A percentile compares a stretch with the other conserved stretches of the same genome.
These are phyloP conservation scores for Nannochloris sp. DNA, from an alignment of 139 green algal species.

Conservation along the genomic window DNA sequence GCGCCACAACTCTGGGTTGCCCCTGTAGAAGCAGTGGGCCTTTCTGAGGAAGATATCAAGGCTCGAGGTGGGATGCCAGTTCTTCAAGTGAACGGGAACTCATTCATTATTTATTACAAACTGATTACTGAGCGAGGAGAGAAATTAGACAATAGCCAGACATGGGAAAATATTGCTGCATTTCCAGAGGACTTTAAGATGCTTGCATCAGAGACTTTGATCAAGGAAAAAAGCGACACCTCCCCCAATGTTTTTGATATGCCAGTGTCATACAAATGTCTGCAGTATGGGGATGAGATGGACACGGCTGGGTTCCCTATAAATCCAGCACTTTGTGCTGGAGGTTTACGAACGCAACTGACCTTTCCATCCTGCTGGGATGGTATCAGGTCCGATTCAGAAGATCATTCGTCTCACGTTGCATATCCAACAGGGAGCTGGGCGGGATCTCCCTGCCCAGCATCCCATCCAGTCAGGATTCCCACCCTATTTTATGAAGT, in stretches of 20 bases:
- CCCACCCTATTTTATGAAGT: background rate
- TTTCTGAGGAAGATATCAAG: background rate
- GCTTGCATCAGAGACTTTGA: background rate
- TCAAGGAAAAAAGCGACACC: background rate
- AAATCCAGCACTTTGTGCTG: background rate
- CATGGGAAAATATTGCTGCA: background rate
- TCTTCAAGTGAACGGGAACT: background rate
- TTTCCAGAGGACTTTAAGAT: conserved; percentile 1
- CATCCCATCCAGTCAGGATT: background rate
- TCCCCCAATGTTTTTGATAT: background rate
- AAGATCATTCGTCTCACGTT: background rate
- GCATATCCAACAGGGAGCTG: background rate
- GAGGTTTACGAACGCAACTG: background rate
- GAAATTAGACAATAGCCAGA: background rate
- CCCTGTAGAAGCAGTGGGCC: background rate
- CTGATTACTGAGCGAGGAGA: background rate
- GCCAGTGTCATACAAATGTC: conserved; percentile 1
- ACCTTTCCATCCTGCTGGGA: conserved; percentile 2
- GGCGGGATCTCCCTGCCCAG: background rate
- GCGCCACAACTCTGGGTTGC: background rate
- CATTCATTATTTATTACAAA: conserved; percentile 3
- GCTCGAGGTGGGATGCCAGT: background rate
- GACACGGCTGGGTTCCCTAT: background rate
- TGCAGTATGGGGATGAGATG: background rate
- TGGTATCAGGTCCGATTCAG: background rate